A percentile compares a stretch with the other conserved stretches of the same genome.
Conservation (phyloP, 2,329 filamentous ascomycete genomes). For the Fusarium sublunatum region DNA sequence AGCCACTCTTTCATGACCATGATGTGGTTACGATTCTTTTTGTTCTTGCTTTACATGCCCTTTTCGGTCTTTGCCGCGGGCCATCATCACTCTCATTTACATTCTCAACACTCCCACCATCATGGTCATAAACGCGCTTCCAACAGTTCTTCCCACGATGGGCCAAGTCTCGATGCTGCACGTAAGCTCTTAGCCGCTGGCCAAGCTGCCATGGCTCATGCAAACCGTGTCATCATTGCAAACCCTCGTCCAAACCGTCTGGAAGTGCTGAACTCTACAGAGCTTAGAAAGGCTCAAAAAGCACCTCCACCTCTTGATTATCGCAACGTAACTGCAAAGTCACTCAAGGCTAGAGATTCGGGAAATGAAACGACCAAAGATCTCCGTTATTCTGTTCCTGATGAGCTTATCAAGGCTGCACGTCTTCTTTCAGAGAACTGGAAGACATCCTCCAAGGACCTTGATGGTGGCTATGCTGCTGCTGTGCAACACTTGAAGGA, state of each 20-base stretch:
- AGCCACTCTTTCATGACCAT: conserved; percentile 1
- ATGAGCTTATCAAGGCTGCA: conserved; percentile 19
- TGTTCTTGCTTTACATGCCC: conserved; percentile 9
- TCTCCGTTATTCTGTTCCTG: conserved; percentile 14
- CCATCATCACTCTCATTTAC: conserved; percentile 12
- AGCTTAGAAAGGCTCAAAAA: conserved; percentile 10
- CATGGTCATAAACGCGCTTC: conserved; percentile 6
- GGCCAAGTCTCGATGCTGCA: conserved; percentile 2
- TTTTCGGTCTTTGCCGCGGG: conserved; percentile 7
- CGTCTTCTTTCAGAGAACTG: conserved; percentile 15
- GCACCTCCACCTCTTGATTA: conserved; percentile 15
- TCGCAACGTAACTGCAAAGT: conserved; percentile 7
- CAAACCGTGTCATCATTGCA: conserved; percentile 15
- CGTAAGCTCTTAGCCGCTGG: conserved; percentile 5
- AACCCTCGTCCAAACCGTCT: conserved; percentile 14
- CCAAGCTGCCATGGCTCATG: conserved; percentile 14
- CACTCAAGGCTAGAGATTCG: conserved; percentile 8
- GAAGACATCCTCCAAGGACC: conserved; percentile 7
- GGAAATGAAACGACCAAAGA: not conserved
- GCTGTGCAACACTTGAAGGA: conserved; percentile 6
- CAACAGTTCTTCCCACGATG: conserved; percentile 13
- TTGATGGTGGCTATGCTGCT: conserved; percentile 8
- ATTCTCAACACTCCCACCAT: not conserved
- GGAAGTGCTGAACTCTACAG: conserved; percentile 15
- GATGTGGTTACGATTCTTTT: conserved; percentile 12